Conservation (phyloP, 805 yeast genomes). For the Saccharomycopsis malanga region DNA sequence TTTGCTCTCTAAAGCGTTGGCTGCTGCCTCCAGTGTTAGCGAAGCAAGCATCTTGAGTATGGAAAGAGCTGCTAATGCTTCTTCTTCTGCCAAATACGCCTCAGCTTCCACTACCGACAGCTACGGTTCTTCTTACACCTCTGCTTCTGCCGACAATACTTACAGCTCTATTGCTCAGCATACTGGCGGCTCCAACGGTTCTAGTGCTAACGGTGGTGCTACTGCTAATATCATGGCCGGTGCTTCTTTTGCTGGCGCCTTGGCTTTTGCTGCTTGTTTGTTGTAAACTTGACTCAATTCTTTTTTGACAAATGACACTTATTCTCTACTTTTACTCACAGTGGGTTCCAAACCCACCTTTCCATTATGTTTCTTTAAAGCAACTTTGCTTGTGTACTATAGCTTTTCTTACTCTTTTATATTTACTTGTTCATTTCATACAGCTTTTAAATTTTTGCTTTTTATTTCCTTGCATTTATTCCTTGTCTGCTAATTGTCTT, state of each 20-base stretch:
- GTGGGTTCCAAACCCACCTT: neutral
- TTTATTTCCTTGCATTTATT: no score
- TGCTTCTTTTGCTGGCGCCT: conserved; percentile 19
- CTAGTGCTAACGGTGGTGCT: conserved; percentile 5
- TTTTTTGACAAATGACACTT: neutral
- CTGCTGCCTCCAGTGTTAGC: conserved; percentile 18
- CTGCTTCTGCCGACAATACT: neutral
- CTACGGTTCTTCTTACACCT: neutral
- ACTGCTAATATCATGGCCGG: conserved; percentile 13
- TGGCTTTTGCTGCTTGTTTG: conserved; percentile 20
- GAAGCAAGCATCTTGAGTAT: conserved; percentile 16
- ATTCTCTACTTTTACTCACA: neutral
- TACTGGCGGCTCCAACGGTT: neutral
- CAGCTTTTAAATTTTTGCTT: neutral
- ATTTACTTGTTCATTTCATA: no score
- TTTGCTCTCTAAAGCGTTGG: conserved; percentile 17
- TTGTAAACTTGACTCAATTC: neutral
- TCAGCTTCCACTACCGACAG: neutral
- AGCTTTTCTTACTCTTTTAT: neutral
- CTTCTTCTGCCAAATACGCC: conserved; percentile 5
- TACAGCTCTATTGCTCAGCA: neutral
- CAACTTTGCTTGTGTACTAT: neutral
- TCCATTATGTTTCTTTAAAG: no score
- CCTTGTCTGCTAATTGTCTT: neutral
- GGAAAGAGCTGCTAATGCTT: conserved; percentile 15